Base-by-base conservation (phyloP, 1,139 yeast species). In the Candida tetrigidarum region DNA sequence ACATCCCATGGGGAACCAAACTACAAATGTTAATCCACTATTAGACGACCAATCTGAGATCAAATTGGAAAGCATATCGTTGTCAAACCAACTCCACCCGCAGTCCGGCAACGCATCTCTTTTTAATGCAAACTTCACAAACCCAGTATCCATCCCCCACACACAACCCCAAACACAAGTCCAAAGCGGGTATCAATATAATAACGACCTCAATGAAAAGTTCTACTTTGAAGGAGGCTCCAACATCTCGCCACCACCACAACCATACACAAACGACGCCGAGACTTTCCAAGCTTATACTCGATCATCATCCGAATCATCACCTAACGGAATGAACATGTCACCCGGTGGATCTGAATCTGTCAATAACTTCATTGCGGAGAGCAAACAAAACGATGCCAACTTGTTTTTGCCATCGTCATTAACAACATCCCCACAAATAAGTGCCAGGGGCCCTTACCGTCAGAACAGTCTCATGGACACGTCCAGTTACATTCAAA, bases 291-390 rank as follows among this genome's bases (percentile, higher is more conserved):
- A 18, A 5, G 18, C 33, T 6, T 27, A 27, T 27, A 3, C 9
- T 18, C 25, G 26, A 16, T 25, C 46, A 8, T 44, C 50, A 7
- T 28, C 43, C 2, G 51, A 41, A n/a, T 46, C 51, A n/a, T 50
- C 54, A n/a, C 52, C 51, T 10, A 38, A 32, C 25, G 25, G 33
- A 5, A 30, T 37, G 19, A 39, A 42, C 18, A 14, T 41, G 16
- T 49, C 54, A 8, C 55, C 54, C 4, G 49, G 43, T n/a, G 43
- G 49, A 8, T 52, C 54, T 5, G 54, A 51, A 22, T 41, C 50
- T 12, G 47, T 53, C 3, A 38, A 15, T 12, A 12, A 11, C 18
- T 41, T 30, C 33, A 42, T 26, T 18, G 26, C 25, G 5, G 46
- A 43, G 11, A 41, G 28, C 19, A 44, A 46, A 34, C 14, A 9